Percentiles rank a stretch among this genome's conserved stretches.
Evolutionary conservation across 768 basidiomycete genomes (phyloP).

Genomic region (Lactifluus rugatus): DNA sequence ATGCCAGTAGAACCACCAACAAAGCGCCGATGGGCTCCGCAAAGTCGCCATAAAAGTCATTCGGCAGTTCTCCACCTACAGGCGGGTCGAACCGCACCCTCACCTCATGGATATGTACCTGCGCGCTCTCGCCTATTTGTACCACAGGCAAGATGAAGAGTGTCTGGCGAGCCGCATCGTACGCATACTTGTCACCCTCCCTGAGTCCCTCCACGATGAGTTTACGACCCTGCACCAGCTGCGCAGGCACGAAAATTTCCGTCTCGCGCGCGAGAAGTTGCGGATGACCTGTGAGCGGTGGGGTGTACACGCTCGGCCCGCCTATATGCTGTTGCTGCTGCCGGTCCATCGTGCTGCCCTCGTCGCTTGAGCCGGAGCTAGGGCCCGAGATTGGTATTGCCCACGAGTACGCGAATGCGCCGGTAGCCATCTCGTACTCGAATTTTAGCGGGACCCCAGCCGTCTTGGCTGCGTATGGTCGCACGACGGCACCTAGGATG

Average conservation of each 20-base stretch:
- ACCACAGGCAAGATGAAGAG: slow-evolving; percentile 48
- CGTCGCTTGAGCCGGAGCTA: neutral
- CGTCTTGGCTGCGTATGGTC: slow-evolving; percentile 86
- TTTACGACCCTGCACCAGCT: slow-evolving; percentile 46
- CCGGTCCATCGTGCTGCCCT: neutral
- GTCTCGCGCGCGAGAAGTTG: slow-evolving; percentile 49
- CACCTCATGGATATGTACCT: slow-evolving; percentile 33
- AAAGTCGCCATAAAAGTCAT: slow-evolving; percentile 59
- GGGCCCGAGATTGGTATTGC: slow-evolving; percentile 28
- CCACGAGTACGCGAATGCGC: slow-evolving; percentile 61
- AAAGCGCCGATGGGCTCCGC: slow-evolving; percentile 27
- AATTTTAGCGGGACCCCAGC: slow-evolving; percentile 73
- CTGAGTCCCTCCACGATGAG: slow-evolving; percentile 50
- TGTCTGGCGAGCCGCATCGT: slow-evolving; percentile 65
- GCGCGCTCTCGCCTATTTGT: slow-evolving; percentile 24
- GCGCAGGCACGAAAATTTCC: slow-evolving; percentile 72
- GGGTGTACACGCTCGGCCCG: slow-evolving; percentile 25
- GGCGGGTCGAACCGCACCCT: slow-evolving; percentile 48
- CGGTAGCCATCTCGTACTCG: slow-evolving; percentile 70
- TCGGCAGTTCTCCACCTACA: slow-evolving; percentile 43
- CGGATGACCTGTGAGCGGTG: slow-evolving; percentile 34
- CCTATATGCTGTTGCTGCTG: neutral
- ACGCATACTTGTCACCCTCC: slow-evolving; percentile 39
- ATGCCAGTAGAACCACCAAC: slow-evolving; percentile 26
- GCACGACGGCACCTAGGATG: slow-evolving; percentile 67